A percentile compares a stretch with the other conserved stretches of the same genome.
phyloP scores from a whole-genome alignment of 23 red algal genomes.

The Agarophyton chilense region DNA sequence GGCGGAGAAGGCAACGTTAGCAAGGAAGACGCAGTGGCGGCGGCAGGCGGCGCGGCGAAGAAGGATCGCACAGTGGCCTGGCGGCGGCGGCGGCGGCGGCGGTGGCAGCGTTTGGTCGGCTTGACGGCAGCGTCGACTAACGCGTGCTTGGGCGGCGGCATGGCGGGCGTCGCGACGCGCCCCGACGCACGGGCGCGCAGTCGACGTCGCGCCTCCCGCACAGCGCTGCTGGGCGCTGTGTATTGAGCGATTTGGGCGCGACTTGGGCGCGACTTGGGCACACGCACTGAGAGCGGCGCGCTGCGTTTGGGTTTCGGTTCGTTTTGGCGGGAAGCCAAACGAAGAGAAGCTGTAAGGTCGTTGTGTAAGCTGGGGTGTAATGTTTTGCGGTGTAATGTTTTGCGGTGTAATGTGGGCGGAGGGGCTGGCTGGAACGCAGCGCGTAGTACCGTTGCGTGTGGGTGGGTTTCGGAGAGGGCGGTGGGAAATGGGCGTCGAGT shows the following conservation, averaged over 20 bases:
- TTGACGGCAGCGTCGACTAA: not conserved
- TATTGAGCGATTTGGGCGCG: too few relatives aligned
- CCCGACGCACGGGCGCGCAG: not conserved
- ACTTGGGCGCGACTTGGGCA: too few relatives aligned
- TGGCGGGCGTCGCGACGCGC: not conserved
- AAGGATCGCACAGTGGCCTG: constrained; percentile 22
- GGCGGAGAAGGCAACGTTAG: not conserved
- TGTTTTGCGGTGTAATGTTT: not conserved
- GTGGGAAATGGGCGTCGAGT: too few relatives aligned
- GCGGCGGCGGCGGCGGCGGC: constrained; percentile 17
- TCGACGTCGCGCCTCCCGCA: not conserved
- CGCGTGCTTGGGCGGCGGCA: not conserved
- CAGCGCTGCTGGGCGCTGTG: not conserved
- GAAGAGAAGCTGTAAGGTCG: not conserved
- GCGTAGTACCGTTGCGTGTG: too few relatives aligned
- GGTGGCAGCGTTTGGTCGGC: not conserved
- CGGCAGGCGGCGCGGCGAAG: too few relatives aligned
- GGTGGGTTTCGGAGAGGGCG: too few relatives aligned
- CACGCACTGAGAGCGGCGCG: too few relatives aligned
- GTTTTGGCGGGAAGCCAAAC: constrained; percentile 3
- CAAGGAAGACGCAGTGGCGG: too few relatives aligned
- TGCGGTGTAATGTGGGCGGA: not conserved
- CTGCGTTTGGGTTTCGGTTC: not conserved
- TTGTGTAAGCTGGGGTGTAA: not conserved
- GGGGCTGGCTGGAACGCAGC: too few relatives aligned